A percentile compares a stretch with the other conserved stretches of the same genome.
Conservation (phyloP, 2,329 filamentous ascomycete species). For the Pseudodiploospora longispora region DNA sequence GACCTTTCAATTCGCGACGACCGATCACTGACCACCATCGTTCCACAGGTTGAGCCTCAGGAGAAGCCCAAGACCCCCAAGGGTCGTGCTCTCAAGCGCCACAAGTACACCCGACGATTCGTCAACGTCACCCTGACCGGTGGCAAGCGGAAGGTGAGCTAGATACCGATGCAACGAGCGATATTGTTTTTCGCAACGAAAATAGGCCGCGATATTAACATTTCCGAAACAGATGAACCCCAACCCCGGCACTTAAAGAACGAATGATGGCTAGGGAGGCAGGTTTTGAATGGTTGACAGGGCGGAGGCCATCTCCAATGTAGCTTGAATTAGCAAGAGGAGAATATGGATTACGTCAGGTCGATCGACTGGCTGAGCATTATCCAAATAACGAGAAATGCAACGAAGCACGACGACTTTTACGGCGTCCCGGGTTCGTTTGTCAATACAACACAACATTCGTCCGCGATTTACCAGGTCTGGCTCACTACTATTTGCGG, state of each 20-base stretch:
- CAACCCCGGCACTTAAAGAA: conserved; percentile 63
- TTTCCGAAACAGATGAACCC: conserved; percentile 65
- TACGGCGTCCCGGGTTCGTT: conserved; percentile 34
- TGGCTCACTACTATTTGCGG: too few relatives aligned
- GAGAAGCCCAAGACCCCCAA: conserved; percentile 97
- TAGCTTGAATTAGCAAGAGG: conserved; percentile 24
- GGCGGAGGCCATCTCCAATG: conserved; percentile 24
- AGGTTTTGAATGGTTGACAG: conserved; percentile 22
- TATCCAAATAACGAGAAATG: conserved; percentile 21
- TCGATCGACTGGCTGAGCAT: conserved; percentile 28
- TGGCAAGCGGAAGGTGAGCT: conserved; percentile 91
- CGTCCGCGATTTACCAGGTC: conserved; percentile 15
- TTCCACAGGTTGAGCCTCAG: conserved; percentile 66
- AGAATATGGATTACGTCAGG: conserved; percentile 27
- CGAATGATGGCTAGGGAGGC: conserved; percentile 15
- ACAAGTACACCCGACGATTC: conserved; percentile 94
- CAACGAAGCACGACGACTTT: conserved; percentile 30
- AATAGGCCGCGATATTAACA: conserved; percentile 15
- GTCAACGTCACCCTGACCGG: conserved; percentile 96
- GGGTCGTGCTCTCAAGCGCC: conserved; percentile 95
- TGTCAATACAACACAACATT: conserved; percentile 31
- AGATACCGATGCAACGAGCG: not conserved
- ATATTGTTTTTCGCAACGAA: not conserved
- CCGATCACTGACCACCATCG: conserved; percentile 22
- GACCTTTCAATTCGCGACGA: conserved; percentile 9